Evolutionary conservation across 139 green algal genomes (phyloP), one percentile per base, ranked within the genome.

Genomic region (Chlamydomonas applanata): DNA sequence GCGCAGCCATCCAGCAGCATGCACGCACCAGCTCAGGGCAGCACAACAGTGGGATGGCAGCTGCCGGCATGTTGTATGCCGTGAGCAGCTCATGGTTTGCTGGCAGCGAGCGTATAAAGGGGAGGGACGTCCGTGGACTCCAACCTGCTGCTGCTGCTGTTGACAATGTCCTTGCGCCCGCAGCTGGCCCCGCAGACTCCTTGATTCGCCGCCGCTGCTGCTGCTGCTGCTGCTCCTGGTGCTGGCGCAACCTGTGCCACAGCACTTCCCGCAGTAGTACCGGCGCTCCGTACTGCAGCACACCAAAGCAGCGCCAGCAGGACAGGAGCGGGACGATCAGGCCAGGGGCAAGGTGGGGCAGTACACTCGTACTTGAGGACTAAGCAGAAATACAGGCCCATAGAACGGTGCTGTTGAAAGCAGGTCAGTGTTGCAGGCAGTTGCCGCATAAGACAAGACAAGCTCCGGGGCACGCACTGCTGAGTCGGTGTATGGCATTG

Each of bases 151-250:
- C 59, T 7, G 40, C 11, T 7, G 7, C 7, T 49, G 40, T 49
- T 7, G 7, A 11, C 11, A 11, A 49, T 49, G 40, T 49, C 7
- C 11, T 7, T 19, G 40, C 7, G 40, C 7, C 40, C 40, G 40
- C 11, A 7, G 40, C 40, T 49, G 40, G 7, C 11, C 40, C 7
- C 11, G 40, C 7, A 19, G 40, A 49, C 40, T 49, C 40, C 40
- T 19, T 49, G 40, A 49, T 7, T 49, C 11, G 40, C 7, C 7
- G 11, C 40, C 40, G 7, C 40, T 66, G 59, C 3, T 66, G 59
- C 59, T 66, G 25, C 59, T 66, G 59, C 59, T 66, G 24, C n/a
- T 66, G 59, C 59, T 66, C 17, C 59, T 40, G n/a, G 3, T 66
- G 59, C 24, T 35, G n/a, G 22, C 24, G 22, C 25, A 4, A 66